A percentile compares a stretch with the other conserved stretches of the same genome.
Conservation (phyloP, 2,329 filamentous ascomycete species). For the Apiospora phragmitis region DNA sequence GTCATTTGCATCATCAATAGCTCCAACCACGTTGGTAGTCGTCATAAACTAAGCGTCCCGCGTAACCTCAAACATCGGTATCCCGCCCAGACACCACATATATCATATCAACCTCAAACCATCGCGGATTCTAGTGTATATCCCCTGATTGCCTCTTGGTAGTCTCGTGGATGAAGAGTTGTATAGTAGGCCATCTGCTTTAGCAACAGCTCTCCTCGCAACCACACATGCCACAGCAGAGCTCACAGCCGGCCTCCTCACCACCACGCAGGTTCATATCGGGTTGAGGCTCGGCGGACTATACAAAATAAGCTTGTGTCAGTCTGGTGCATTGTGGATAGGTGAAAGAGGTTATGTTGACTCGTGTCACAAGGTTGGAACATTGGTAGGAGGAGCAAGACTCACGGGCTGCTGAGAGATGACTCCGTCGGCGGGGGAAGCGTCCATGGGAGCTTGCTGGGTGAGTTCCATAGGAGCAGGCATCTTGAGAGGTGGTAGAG, state of each 20-base stretch:
- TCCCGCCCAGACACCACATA: not conserved
- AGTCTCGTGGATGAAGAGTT: not conserved
- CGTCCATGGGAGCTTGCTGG: slow-evolving; percentile 46
- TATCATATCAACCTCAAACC: not conserved
- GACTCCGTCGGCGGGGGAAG: slow-evolving; percentile 34
- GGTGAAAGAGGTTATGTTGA: not conserved
- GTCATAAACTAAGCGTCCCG: not conserved
- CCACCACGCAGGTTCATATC: slow-evolving; percentile 45
- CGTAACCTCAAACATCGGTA: not conserved
- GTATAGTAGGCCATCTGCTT: not conserved
- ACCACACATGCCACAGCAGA: slow-evolving; percentile 47
- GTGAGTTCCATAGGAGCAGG: slow-evolving; percentile 40
- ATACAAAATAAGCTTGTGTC: slow-evolving; percentile 2
- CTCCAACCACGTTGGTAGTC: not conserved
- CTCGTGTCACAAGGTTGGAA: not conserved
- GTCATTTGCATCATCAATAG: not conserved
- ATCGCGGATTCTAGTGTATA: not conserved
- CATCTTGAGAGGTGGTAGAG: slow-evolving; percentile 33
- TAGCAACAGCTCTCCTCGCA: slow-evolving; percentile 47
- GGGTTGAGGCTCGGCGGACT: slow-evolving; percentile 42
- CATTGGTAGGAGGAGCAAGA: not conserved
- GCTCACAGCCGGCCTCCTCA: slow-evolving; percentile 46
- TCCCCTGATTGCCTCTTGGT: not conserved
- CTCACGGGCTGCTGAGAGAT: slow-evolving; percentile 44
- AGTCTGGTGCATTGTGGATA: not conserved